These are phyloP conservation scores for Astrothelium subdiscretum DNA, from an alignment of 495 filamentous ascomycete species.

Conservation along the genomic window DNA sequence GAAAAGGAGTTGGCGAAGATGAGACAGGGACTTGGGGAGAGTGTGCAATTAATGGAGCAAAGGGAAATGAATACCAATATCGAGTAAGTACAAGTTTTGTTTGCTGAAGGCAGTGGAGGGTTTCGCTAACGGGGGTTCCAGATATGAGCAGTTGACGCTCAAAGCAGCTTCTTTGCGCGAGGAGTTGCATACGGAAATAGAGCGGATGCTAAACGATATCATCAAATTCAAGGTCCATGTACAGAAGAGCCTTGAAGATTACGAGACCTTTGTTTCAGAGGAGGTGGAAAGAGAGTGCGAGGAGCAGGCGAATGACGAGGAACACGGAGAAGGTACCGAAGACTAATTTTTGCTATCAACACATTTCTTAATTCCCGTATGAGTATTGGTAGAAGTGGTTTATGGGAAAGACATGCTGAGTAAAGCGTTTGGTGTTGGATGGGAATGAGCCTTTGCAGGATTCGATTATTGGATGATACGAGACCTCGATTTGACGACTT, in stretches of 20 bases:
- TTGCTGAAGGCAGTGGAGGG: background rate
- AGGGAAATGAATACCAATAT: conserved; percentile 93
- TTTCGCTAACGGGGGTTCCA: conserved; percentile 20
- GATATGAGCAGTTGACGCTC: conserved; percentile 81
- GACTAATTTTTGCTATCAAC: background rate
- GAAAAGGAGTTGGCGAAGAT: conserved; percentile 94
- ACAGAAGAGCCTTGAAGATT: conserved; percentile 81
- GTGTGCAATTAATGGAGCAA: conserved; percentile 85
- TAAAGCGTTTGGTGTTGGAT: background rate
- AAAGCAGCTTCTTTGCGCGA: conserved; percentile 75
- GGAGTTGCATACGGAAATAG: conserved; percentile 89
- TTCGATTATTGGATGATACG: background rate
- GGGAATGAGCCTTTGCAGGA: background rate
- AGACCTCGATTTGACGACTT: background rate
- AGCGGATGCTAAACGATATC: conserved; percentile 90
- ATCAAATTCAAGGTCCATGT: conserved; percentile 98
- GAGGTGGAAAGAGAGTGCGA: conserved; percentile 70
- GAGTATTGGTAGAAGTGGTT: background rate
- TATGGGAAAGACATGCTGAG: background rate
- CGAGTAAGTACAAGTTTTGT: conserved; percentile 60
- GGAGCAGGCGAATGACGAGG: conserved; percentile 21
- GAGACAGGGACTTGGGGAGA: conserved; percentile 72
- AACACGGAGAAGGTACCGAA: conserved; percentile 2
- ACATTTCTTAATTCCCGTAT: background rate
- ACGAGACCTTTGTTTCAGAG: conserved; percentile 81